Conservation (phyloP, 2,329 filamentous ascomycete species). For the Cordyceps javanica region DNA sequence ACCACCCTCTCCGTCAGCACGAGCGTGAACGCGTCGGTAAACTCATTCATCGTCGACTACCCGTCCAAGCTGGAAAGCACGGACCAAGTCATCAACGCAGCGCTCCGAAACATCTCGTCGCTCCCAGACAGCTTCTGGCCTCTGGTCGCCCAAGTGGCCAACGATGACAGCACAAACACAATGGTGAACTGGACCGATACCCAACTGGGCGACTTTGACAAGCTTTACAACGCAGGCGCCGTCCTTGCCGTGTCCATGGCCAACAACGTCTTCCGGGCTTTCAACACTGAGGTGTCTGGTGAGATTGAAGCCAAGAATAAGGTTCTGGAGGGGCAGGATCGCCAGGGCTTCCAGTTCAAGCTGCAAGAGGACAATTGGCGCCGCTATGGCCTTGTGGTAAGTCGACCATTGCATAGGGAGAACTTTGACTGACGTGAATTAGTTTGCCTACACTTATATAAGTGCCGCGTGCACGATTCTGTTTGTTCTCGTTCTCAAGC, state of each 20-base stretch:
- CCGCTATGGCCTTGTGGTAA: conserved; percentile 28
- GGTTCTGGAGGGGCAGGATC: conserved; percentile 16
- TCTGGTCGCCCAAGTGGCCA: conserved; percentile 7
- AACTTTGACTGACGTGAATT: background rate
- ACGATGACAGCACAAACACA: background rate
- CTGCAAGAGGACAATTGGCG: conserved; percentile 19
- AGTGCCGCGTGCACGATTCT: conserved; percentile 25
- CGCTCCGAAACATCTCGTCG: conserved; percentile 22
- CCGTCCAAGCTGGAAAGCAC: conserved; percentile 22
- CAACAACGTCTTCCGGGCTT: conserved; percentile 7
- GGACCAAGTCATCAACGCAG: conserved; percentile 16
- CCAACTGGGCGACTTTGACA: background rate
- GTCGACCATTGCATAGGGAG: conserved; percentile 4
- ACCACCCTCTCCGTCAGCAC: background rate
- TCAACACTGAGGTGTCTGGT: conserved; percentile 23
- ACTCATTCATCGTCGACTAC: conserved; percentile 22
- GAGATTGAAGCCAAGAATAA: conserved; percentile 19
- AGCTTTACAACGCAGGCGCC: background rate
- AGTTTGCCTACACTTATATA: conserved; percentile 31
- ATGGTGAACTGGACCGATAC: conserved; percentile 7
- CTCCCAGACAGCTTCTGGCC: conserved; percentile 26
- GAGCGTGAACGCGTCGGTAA: conserved; percentile 12
- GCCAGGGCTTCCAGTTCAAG: conserved; percentile 18
- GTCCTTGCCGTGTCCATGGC: background rate
- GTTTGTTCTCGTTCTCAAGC: conserved; percentile 25